A percentile compares a stretch with the other conserved stretches of the same genome.
Evolutionary conservation across 495 filamentous ascomycete species (phyloP).

Genomic region (Daldinia grandis): DNA sequence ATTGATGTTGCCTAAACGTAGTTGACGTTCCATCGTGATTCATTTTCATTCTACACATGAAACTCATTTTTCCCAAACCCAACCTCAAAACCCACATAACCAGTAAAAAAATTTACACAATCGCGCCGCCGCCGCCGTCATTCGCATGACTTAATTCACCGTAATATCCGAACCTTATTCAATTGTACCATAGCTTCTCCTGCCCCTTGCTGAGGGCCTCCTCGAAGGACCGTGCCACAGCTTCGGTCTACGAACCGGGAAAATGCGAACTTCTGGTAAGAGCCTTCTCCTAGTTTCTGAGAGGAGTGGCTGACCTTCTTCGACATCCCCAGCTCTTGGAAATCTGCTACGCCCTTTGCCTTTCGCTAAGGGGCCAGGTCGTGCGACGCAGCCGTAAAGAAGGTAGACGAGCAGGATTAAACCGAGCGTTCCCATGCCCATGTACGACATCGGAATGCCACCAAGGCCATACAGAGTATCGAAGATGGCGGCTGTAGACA

Average conservation of each 20-base stretch:
- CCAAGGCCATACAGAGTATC: constrained; percentile 39
- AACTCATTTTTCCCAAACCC: constrained; percentile 23
- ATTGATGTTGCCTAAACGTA: constrained; percentile 1
- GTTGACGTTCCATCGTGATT: constrained; percentile 30
- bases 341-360: constrained; percentile 29
- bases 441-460: constrained; percentile 41
- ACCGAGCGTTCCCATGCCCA: constrained; percentile 37
- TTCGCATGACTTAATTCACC: constrained; percentile 1
- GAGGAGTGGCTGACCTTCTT: constrained; percentile 33
- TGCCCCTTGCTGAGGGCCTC: constrained; percentile 26
- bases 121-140: constrained; percentile 2
- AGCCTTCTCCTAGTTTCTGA: constrained; percentile 13
- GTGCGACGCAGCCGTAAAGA: constrained; percentile 35
- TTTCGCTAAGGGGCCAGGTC: constrained; percentile 35
- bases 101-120: constrained; percentile 8
- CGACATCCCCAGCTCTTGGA: constrained; percentile 21
- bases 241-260: constrained; percentile 35
- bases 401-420: constrained; percentile 33
- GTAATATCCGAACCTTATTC: constrained; percentile 11
- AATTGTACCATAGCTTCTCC: constrained; percentile 37
- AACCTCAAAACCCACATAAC: constrained; percentile 7
- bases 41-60: constrained; percentile 42
- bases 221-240: constrained; percentile 39
- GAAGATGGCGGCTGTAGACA: constrained; percentile 31
- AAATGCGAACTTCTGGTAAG: constrained; percentile 29